Evolutionary conservation across 208 protist species (phyloP).

Genomic region (Histomonas meleagridis): DNA sequence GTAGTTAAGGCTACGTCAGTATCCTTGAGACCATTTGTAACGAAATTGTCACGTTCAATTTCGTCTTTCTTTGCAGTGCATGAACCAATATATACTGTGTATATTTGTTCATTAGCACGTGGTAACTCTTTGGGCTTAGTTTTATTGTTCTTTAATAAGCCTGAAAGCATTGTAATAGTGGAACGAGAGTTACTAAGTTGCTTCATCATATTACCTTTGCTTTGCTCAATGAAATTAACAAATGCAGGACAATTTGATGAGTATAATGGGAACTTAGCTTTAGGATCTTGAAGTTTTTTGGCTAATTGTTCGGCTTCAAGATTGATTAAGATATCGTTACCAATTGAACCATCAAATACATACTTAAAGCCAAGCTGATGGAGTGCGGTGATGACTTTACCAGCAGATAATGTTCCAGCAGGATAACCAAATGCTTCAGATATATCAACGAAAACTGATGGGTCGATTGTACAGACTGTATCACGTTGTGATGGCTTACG

Average conservation of each 20-base stretch:
- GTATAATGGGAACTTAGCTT: too few species aligned
- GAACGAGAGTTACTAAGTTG: slow-evolving; percentile 48
- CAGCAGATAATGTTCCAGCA: slow-evolving; percentile 42
- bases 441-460: slow-evolving; percentile 45
- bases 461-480: slow-evolving; percentile 46
- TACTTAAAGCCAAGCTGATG: slow-evolving; percentile 48
- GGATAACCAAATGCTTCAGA: slow-evolving; percentile 46
- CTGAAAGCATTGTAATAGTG: slow-evolving; percentile 46
- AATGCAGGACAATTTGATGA: slow-evolving; percentile 48
- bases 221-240: slow-evolving; percentile 50
- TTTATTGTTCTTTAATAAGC: slow-evolving; percentile 48
- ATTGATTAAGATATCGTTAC: slow-evolving; percentile 50
- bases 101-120: not conserved
- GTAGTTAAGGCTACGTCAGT: slow-evolving; percentile 47
- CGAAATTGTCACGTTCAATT: not conserved
- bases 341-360: slow-evolving; percentile 53
- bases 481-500: not conserved
- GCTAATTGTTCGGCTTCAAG: not conserved
- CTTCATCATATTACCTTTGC: slow-evolving; percentile 47
- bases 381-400: slow-evolving; percentile 46
- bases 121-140: too few species aligned
- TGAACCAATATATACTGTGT: not conserved
- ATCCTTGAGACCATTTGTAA: not conserved
- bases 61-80: not conserved
- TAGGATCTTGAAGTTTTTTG: not conserved